Evolutionary conservation across 2,329 filamentous ascomycete genomes (phyloP).

Genomic region (Aspergillus sp.): DNA sequence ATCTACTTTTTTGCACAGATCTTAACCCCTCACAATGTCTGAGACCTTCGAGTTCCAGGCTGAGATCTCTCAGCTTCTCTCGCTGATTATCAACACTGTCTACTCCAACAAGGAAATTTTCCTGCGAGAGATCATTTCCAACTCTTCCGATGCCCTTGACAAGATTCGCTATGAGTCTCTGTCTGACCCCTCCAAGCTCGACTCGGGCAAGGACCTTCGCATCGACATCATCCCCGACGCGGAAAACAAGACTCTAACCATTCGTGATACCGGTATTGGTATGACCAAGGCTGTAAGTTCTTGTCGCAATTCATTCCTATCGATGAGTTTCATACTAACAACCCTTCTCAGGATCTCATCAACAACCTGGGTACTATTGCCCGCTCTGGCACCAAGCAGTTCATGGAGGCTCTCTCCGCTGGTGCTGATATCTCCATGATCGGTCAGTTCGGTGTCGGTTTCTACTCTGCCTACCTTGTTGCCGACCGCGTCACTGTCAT

Average conservation of each 20-base stretch:
- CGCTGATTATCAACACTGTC: conserved; percentile 99
- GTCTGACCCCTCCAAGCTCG: conserved; percentile 95
- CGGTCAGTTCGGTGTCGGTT: conserved; percentile 99
- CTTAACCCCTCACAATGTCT: conserved; percentile 63
- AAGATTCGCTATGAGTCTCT: conserved; percentile 99
- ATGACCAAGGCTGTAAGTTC: conserved; percentile 98
- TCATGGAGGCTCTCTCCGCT: conserved; percentile 98
- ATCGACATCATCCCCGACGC: conserved; percentile 99
- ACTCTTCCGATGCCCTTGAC: conserved; percentile 97
- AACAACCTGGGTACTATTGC: conserved; percentile 99
- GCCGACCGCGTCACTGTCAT: conserved; percentile 93
- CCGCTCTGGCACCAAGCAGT: conserved; percentile 99
- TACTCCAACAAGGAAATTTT: conserved; percentile 99
- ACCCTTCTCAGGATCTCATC: conserved; percentile 74
- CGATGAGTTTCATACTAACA: conserved; percentile 8
- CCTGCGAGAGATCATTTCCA: conserved; percentile 96
- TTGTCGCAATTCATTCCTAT: background rate
- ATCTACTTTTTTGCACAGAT: conserved; percentile 13
- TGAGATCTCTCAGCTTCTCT: conserved; percentile 99
- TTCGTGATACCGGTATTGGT: conserved; percentile 97
- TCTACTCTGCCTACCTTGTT: conserved; percentile 99
- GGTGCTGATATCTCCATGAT: conserved; percentile 99
- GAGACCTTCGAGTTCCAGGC: conserved; percentile 99
- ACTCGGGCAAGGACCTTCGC: conserved; percentile 94
- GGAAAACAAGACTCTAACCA: conserved; percentile 95